Conservation (phyloP, 352 stramenopile genomes). For the Pythium sp. region DNA sequence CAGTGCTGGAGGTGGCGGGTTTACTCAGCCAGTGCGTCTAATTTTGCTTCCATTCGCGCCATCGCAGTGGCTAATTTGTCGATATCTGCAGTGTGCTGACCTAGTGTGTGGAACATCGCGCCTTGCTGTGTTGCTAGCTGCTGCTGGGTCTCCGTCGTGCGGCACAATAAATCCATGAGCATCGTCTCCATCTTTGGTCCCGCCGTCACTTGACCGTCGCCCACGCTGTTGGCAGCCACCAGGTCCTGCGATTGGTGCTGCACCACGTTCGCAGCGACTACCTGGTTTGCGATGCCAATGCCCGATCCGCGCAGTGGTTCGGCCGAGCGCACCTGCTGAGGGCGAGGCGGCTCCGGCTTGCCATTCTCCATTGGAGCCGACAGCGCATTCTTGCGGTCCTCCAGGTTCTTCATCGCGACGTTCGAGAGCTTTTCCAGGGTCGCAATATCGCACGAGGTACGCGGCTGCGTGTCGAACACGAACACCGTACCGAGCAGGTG, state of each 20-base stretch:
- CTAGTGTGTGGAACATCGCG: slow-evolving; percentile 89
- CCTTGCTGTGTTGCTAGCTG: slow-evolving; percentile 88
- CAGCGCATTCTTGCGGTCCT: slow-evolving; percentile 87
- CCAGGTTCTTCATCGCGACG: slow-evolving; percentile 88
- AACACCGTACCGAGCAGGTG: slow-evolving; percentile 85
- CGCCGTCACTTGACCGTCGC: slow-evolving; percentile 77
- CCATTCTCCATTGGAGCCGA: slow-evolving; percentile 57
- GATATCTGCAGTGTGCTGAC: slow-evolving; percentile 87
- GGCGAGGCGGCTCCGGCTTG: slow-evolving; percentile 36
- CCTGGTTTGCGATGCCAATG: slow-evolving; percentile 78
- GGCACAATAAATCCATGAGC: slow-evolving; percentile 87
- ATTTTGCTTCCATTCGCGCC: slow-evolving; percentile 89
- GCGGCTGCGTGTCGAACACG: slow-evolving; percentile 85
- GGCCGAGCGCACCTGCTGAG: slow-evolving; percentile 25
- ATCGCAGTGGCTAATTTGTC: slow-evolving; percentile 84
- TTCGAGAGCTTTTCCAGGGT: slow-evolving; percentile 88
- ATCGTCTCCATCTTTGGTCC: slow-evolving; percentile 90
- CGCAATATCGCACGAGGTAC: slow-evolving; percentile 82
- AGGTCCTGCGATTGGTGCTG: slow-evolving; percentile 68
- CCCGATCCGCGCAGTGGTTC: slow-evolving; percentile 55
- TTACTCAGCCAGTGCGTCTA: slow-evolving; percentile 82
- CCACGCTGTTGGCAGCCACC: slow-evolving; percentile 67
- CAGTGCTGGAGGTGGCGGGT: background rate
- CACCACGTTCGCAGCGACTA: slow-evolving; percentile 52
- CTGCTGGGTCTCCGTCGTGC: slow-evolving; percentile 87